A percentile compares a stretch with the other conserved stretches of the same genome.
Evolutionary conservation across 192 early-diverging fungal species (phyloP).

Genomic region (Funneliformis geosporum): DNA sequence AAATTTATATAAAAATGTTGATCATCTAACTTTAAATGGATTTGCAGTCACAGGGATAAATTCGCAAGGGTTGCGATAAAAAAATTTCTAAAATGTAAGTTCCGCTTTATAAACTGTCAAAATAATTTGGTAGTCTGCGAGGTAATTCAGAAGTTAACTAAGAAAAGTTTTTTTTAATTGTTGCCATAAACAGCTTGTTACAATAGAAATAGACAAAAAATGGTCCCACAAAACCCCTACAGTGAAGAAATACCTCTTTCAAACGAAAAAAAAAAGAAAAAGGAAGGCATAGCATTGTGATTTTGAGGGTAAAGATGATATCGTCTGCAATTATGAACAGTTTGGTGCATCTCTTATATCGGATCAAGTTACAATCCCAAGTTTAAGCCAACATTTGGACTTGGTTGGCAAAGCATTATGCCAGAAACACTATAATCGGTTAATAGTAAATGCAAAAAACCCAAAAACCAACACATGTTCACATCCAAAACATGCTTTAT

Average conservation of each 20-base stretch:
- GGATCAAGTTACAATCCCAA: conserved; percentile 1
- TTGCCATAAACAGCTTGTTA: background rate
- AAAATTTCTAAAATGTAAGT: no score
- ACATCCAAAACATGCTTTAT: no score
- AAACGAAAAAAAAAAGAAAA: background rate
- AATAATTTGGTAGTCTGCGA: no score
- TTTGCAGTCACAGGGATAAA: no score
- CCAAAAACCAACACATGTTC: no score
- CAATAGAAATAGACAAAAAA: background rate
- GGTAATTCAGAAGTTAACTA: no score
- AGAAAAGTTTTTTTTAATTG: no score
- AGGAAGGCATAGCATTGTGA: background rate
- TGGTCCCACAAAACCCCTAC: background rate
- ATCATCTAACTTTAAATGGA: no score
- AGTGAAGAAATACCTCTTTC: background rate
- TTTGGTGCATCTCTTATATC: conserved; percentile 15
- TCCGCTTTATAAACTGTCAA: no score
- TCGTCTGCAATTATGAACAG: conserved; percentile 17
- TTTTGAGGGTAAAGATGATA: background rate
- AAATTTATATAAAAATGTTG: no score
- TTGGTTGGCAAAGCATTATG: conserved; percentile 24
- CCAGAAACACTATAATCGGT: conserved; percentile 19
- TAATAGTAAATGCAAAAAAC: background rate
- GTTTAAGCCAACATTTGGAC: background rate
- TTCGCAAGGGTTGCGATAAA: no score